Evolutionary conservation across 192 early-diverging fungal species (phyloP).

Genomic region (Cladochytrium replicatum): DNA sequence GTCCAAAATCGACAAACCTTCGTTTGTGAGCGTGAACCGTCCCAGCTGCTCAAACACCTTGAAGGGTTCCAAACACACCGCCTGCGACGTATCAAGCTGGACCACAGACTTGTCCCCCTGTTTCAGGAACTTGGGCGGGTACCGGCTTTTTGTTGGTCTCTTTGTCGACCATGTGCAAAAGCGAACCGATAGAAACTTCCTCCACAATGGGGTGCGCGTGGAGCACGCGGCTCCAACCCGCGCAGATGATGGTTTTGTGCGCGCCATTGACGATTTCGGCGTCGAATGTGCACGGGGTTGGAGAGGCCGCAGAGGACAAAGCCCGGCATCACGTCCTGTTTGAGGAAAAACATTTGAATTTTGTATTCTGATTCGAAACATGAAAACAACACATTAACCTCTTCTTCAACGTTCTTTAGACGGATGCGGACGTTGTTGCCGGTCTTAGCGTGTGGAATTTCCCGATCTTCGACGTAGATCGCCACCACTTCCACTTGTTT

Average conservation of each 20-base stretch:
- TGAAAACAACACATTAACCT: too few species aligned
- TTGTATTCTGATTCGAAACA: too few species aligned
- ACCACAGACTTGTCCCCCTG: conserved; percentile 84
- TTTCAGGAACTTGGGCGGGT: conserved; percentile 88
- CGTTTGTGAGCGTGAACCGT: conserved; percentile 96
- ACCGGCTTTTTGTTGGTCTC: conserved; percentile 81
- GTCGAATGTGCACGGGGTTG: conserved; percentile 78
- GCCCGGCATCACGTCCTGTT: conserved; percentile 66
- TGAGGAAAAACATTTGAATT: too few species aligned
- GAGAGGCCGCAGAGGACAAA: conserved; percentile 76
- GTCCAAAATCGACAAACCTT: too few species aligned
- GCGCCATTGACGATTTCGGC: conserved; percentile 85
- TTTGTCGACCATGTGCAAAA: conserved; percentile 88
- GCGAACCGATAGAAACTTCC: conserved; percentile 70
- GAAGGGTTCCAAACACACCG: conserved; percentile 82
- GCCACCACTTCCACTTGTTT: conserved; percentile 73
- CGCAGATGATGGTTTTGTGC: conserved; percentile 90
- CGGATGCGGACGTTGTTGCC: conserved; percentile 93
- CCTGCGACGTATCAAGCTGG: conserved; percentile 62
- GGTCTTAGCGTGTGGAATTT: conserved; percentile 59
- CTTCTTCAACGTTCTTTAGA: conserved; percentile 88
- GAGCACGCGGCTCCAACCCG: conserved; percentile 88
- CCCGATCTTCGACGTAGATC: conserved; percentile 76
- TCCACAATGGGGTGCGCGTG: conserved; percentile 84
- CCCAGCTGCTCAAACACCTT: conserved; percentile 82